Evolutionary conservation across 2,329 filamentous ascomycete species (phyloP).

Genomic region (Nigrospora osmanthi): DNA sequence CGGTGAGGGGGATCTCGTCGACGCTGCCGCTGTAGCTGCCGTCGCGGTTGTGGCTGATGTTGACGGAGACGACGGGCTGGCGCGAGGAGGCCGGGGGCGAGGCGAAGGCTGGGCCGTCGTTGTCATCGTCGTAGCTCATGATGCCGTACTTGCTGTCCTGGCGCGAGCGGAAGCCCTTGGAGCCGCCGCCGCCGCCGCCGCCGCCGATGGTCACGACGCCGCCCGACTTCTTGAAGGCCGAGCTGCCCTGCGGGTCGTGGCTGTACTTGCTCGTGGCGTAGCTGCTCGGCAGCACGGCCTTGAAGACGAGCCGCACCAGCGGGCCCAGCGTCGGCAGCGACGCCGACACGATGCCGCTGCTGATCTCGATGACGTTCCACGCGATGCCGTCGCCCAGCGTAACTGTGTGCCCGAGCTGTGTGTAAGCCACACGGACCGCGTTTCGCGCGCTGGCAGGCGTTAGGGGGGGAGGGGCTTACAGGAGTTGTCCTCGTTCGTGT

Average conservation of each 20-base stretch:
- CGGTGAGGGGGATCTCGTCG: too few species aligned
- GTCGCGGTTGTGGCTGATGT: too few species aligned
- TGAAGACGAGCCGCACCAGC: constrained; percentile 2
- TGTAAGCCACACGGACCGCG: not conserved
- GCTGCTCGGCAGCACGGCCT: not conserved
- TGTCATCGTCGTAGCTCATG: constrained; percentile 1
- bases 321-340: constrained; percentile 2
- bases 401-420: not conserved
- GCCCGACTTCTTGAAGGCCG: not conserved
- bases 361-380: constrained; percentile 4
- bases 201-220: constrained; percentile 1
- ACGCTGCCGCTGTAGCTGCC: too few species aligned
- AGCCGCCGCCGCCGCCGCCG: not conserved
- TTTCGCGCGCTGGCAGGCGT: too few species aligned
- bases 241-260: not conserved
- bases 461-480: not conserved
- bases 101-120: not conserved
- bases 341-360: constrained; percentile 1
- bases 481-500: constrained; percentile 1
- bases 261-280: not conserved
- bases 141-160: constrained; percentile 2
- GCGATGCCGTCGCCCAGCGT: constrained; percentile 1
- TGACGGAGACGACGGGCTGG: too few species aligned
- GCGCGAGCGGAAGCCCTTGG: not conserved
- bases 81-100: too few species aligned